Conservation (phyloP, 148 eudicot species). For the Talinum fruticosum region DNA sequence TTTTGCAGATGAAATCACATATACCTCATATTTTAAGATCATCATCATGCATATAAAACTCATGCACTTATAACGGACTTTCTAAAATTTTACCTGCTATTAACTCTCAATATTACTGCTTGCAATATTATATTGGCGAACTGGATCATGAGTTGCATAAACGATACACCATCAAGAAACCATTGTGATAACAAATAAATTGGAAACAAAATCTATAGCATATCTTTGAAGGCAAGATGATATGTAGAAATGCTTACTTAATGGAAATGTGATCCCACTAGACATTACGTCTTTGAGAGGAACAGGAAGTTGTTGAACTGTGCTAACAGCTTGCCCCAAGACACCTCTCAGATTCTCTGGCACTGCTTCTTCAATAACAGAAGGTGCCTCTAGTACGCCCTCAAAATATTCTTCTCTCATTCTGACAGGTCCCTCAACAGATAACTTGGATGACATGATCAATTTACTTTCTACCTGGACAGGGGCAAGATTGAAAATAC, state of each 20-base stretch:
- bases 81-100: background rate
- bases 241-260: constrained; percentile 50
- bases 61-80: background rate
- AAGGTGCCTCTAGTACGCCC: constrained; percentile 64
- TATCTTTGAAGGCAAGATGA: background rate
- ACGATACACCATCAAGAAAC: background rate
- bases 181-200: background rate
- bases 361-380: constrained; percentile 57
- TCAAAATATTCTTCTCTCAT: constrained; percentile 85
- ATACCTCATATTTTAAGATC: background rate
- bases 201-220: background rate
- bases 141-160: background rate
- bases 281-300: constrained; percentile 59
- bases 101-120: background rate
- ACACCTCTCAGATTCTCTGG: constrained; percentile 71
- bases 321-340: constrained; percentile 56
- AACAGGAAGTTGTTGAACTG: constrained; percentile 80
- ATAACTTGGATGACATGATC: constrained; percentile 50
- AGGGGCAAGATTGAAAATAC: constrained; percentile 19
- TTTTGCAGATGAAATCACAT: background rate
- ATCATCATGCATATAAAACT: background rate
- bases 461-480: constrained; percentile 78
- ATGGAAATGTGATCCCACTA: constrained; percentile 67
- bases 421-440: constrained; percentile 86
- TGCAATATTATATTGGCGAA: background rate